Percentiles rank a stretch among this genome's conserved stretches.
Conservation (phyloP, 2,329 filamentous ascomycete species). For the Xylariaceae sp. region DNA sequence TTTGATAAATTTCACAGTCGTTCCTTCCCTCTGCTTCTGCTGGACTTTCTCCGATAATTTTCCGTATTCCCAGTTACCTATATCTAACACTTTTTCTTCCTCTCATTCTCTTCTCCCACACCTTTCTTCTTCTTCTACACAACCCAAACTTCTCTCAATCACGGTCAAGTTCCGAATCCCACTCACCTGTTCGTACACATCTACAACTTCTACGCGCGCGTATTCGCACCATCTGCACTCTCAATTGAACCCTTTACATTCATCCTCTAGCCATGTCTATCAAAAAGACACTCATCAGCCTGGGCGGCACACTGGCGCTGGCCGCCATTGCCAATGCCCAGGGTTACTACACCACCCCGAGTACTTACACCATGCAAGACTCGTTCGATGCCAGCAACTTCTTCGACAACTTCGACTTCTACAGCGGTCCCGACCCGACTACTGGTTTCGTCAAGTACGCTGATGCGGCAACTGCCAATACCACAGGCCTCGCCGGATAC, state of each 20-base stretch:
- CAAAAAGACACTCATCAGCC: conserved; percentile 22
- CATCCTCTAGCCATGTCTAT: conserved; percentile 21
- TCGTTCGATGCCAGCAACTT: conserved; percentile 50
- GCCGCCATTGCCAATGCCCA: conserved; percentile 21
- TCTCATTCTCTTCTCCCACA: neutral
- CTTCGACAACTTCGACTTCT: conserved; percentile 53
- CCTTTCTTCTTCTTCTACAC: neutral
- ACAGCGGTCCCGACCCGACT: conserved; percentile 60
- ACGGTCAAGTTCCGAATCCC: neutral
- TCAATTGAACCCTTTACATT: neutral
- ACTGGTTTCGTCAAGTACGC: conserved; percentile 69
- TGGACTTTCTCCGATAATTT: too few relatives aligned
- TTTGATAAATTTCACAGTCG: neutral
- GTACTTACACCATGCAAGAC: conserved; percentile 44
- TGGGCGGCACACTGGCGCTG: conserved; percentile 25
- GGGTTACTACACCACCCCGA: conserved; percentile 40
- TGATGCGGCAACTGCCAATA: conserved; percentile 51
- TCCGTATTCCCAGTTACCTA: neutral
- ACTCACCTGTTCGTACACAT: conserved; percentile 4
- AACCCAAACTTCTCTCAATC: neutral
- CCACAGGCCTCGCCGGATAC: conserved; percentile 53
- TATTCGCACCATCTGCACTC: neutral
- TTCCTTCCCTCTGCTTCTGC: conserved; percentile 5
- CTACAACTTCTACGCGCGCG: conserved; percentile 5
- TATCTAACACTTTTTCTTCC: neutral